These are phyloP conservation scores for Bacterosira constricta DNA, from an alignment of 108 stramenopile species.

Conservation along the genomic window DNA sequence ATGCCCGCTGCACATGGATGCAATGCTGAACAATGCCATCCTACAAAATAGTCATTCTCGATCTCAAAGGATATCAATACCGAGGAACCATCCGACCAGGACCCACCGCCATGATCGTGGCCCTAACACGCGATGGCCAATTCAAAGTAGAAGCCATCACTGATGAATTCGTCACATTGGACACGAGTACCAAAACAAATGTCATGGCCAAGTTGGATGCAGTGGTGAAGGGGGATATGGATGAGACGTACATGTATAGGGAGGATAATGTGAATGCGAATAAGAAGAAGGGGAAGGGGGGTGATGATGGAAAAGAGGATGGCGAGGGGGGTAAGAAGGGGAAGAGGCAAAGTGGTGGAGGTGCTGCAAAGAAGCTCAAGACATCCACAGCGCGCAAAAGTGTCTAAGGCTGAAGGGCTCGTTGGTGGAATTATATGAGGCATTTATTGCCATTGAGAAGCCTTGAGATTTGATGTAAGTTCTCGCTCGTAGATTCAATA, in stretches of 20 bases:
- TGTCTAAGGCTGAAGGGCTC: too few relatives aligned
- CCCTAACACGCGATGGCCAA: slow-evolving; percentile 43
- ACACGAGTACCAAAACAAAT: slow-evolving; percentile 52
- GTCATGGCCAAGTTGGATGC: slow-evolving; percentile 76
- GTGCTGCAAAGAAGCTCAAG: slow-evolving; percentile 14
- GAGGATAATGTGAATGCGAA: slow-evolving; percentile 60
- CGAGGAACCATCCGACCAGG: slow-evolving; percentile 74
- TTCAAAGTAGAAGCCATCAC: slow-evolving; percentile 73
- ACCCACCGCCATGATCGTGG: slow-evolving; percentile 72
- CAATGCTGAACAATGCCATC: too few relatives aligned
- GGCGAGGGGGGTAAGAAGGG: slow-evolving; percentile 11
- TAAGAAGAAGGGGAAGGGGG: neutral
- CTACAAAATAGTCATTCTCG: slow-evolving; percentile 62
- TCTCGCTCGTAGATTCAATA: too few relatives aligned
- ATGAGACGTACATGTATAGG: slow-evolving; percentile 49
- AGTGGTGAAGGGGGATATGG: slow-evolving; percentile 59
- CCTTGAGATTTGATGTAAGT: too few relatives aligned
- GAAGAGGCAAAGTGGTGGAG: slow-evolving; percentile 15
- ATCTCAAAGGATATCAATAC: slow-evolving; percentile 82
- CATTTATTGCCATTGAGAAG: too few relatives aligned
- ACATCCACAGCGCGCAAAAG: neutral
- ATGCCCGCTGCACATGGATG: too few relatives aligned
- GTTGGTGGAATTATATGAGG: too few relatives aligned
- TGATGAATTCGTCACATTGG: slow-evolving; percentile 75
- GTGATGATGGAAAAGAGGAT: neutral